A percentile compares a stretch with the other conserved stretches of the same genome.
phyloP scores from a whole-genome alignment of 192 early-diverging fungal genomes.

The Mortierella alpina region DNA sequence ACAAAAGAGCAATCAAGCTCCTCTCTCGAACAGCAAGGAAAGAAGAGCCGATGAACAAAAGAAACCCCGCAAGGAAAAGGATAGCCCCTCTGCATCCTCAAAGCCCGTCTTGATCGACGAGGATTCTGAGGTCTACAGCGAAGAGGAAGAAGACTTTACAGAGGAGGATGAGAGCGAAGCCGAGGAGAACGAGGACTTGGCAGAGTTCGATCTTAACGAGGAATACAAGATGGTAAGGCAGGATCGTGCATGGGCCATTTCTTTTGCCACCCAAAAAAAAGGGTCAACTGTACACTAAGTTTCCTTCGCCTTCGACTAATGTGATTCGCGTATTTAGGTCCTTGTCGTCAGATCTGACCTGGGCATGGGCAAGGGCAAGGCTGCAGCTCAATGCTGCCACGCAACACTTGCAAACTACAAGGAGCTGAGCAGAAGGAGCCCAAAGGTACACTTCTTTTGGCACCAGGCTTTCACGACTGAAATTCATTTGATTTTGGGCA shows the following conservation, averaged over 20 bases:
- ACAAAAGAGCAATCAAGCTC: constrained; percentile 6
- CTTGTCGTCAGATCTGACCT: constrained; percentile 90
- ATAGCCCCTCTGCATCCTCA: neutral
- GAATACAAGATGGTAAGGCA: constrained; percentile 44
- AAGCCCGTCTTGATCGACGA: constrained; percentile 19
- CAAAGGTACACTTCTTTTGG: constrained; percentile 56
- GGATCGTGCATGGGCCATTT: neutral
- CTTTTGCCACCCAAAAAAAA: neutral
- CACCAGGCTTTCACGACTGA: neutral
- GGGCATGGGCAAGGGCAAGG: constrained; percentile 95
- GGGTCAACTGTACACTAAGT: neutral
- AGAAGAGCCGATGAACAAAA: neutral
- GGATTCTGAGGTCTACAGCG: constrained; percentile 32
- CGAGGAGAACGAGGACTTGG: constrained; percentile 36
- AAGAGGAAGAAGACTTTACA: constrained; percentile 21
- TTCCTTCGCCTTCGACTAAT: neutral
- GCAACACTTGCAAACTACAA: constrained; percentile 90
- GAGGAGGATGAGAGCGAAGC: constrained; percentile 45
- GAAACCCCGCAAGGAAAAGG: neutral
- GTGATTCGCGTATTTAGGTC: too few relatives aligned
- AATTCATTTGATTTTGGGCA: neutral
- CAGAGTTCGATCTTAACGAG: constrained; percentile 33
- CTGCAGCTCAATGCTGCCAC: constrained; percentile 95
- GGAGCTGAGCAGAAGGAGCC: constrained; percentile 59
- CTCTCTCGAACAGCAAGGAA: neutral